These are phyloP conservation scores for Pseudogymnoascus sp. DNA, from an alignment of 2,329 filamentous ascomycete genomes.

Conservation along the genomic window DNA sequence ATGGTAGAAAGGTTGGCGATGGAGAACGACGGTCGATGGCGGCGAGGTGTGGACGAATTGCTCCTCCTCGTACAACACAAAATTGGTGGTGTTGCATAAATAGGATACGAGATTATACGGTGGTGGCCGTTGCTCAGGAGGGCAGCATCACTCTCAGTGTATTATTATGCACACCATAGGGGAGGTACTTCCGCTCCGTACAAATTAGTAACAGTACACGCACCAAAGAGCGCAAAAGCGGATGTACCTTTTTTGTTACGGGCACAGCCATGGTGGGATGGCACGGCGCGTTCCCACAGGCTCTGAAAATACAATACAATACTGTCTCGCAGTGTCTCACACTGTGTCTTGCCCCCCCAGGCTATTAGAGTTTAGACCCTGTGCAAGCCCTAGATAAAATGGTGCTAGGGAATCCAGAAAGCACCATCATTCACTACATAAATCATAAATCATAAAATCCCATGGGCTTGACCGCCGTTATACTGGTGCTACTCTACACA, in stretches of 20 bases:
- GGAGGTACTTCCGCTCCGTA: neutral
- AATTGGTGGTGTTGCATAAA: constrained; percentile 5
- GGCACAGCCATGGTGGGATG: neutral
- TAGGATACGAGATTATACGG: neutral
- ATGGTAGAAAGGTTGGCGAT: neutral
- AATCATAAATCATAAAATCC: neutral
- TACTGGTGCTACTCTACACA: neutral
- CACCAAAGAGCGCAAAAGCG: neutral
- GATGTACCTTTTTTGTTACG: neutral
- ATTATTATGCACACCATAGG: constrained; percentile 1
- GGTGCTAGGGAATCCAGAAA: neutral
- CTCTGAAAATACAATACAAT: neutral
- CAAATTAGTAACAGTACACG: neutral
- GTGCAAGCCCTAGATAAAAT: neutral
- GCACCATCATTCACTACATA: neutral
- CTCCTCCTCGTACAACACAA: neutral
- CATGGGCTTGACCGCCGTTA: neutral
- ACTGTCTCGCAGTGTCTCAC: neutral
- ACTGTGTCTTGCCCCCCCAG: neutral
- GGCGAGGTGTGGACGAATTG: neutral
- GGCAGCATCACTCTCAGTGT: neutral
- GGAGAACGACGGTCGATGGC: neutral
- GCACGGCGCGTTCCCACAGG: constrained; percentile 4
- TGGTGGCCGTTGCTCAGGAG: neutral
- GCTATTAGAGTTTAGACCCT: constrained; percentile 4